Evolutionary conservation across 225 moss, liverwort and hornwort genomes (phyloP).

Genomic region (Pseudisothecium myosuroides): DNA sequence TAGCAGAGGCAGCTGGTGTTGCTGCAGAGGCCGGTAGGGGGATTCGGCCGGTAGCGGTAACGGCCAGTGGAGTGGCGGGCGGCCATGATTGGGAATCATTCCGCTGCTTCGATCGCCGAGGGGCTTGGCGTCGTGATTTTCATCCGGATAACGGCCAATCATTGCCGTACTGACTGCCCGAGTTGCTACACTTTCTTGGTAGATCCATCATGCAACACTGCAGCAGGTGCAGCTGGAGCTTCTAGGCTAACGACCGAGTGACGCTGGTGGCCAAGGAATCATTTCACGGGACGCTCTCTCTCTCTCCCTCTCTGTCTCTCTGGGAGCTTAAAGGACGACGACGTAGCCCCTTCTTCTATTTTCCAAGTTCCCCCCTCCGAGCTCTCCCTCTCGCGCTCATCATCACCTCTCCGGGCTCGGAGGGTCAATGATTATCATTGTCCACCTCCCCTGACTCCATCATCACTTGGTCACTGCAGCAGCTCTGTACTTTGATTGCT

Average conservation of each 20-base stretch:
- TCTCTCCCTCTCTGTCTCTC: not conserved
- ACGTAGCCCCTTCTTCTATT: not conserved
- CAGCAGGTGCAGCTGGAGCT: not conserved
- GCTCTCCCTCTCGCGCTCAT: slow-evolving; percentile 12
- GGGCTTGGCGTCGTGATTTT: slow-evolving; percentile 9
- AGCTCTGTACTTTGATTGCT: not conserved
- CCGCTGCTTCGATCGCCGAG: not conserved
- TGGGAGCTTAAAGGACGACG: not conserved
- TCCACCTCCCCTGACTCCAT: not conserved
- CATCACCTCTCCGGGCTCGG: slow-evolving; percentile 3
- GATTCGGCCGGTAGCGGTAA: slow-evolving; percentile 39
- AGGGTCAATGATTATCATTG: slow-evolving; percentile 32
- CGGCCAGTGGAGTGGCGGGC: slow-evolving; percentile 21
- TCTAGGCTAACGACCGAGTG: slow-evolving; percentile 10
- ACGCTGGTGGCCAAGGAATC: slow-evolving; percentile 1
- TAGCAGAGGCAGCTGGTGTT: not conserved
- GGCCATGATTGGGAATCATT: slow-evolving; percentile 29
- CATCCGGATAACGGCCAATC: slow-evolving; percentile 43
- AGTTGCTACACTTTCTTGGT: slow-evolving; percentile 36
- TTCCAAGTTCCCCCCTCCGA: slow-evolving; percentile 19
- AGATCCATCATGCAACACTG: slow-evolving; percentile 13
- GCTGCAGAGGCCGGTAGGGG: slow-evolving; percentile 2
- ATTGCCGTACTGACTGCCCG: slow-evolving; percentile 23
- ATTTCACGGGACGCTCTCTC: not conserved
- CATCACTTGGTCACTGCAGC: not conserved